Evolutionary conservation across 371 early-diverging fungal genomes (phyloP), one percentile per base, ranked within the genome.

Genomic region (Polyrhizophydium stewartii): DNA sequence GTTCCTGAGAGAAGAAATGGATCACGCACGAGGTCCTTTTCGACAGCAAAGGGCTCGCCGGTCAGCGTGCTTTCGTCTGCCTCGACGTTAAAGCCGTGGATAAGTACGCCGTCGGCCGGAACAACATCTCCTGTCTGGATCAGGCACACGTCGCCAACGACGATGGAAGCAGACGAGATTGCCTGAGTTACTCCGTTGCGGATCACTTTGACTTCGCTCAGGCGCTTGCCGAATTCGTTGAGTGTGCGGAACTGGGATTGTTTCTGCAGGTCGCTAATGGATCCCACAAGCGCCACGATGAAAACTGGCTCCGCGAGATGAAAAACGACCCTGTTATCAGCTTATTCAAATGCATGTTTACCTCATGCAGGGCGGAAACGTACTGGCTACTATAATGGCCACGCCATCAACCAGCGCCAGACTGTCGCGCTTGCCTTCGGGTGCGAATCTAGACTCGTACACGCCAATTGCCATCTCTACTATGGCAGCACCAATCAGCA

Each of bases 221-320:
- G 56, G 27, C 63, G 62, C 33, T 63, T 30, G 16, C 75, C 56
- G 53, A 66, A 69, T 46, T 91, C 88, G 65, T 88, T 90, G 51
- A 97, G 84, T 65, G 87, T 86, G 28, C 87, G 84, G 70, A 93
- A 92, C 70, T 92, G 91, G 21, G 70, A 72, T 65, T 93, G 91
- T 70, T 93, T 92, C 65, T 88, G 89, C 62, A 77, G 90, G 71
- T 94, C 92, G 67, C 91, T 93, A 51, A 91, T 67, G 62, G 88
- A 82, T 1, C 87, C 86, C 49, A 88, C 86, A 38, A 87, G 52
- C 32, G 93, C 87, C 32, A 93, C 91, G 55, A 92, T 71, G 13
- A 89, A 32, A 46, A 93, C 87, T 69, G 27, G 22, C 2, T 32
- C 38, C 28, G 7, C 28, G 28, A 47, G 28, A 47, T 7, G 35